Evolutionary conservation across 2,329 filamentous ascomycete species (phyloP), one percentile per base, ranked within the genome.

Genomic region (Colletotrichum destructivum): DNA sequence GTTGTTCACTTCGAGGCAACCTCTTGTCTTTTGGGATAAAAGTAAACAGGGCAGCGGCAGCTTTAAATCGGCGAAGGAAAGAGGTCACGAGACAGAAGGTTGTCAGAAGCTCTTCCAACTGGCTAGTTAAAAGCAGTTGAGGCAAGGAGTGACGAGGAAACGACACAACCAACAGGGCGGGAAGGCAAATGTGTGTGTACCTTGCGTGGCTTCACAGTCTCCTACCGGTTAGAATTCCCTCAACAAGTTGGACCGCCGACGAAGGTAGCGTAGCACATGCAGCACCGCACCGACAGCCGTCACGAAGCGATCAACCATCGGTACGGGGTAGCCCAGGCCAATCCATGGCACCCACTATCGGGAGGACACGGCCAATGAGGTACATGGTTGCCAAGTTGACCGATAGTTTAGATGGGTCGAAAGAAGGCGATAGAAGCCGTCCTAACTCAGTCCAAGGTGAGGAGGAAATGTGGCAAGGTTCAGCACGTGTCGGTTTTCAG

Each of bases 71-170:
- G 69, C 61, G 31, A 71, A 54, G 68, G 71, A 64, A 73, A 63
- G 42, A 38, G 59, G 71, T 73, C 71, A 73, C 68, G 68, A 71
- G 68, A 73, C 71, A 65, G 8, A 38, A 61, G 54, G 57, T 69
- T 72, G n/a, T 18, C 46, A 64, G 69, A 62, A 72, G 65, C 69
- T 69, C 67, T 63, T 51, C 44, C 42, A 68, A 68, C 65, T 54
- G 13, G n/a, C n/a, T n/a, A 57, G 9, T 44, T 49, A 57, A 11
- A 54, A 49, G 62, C 31, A 61, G 46, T 62, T 26, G 40, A 68
- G 46, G 65, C 57, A 47, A 44, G 40, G n/a, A 59, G 42, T 67
- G 68, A 52, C 63, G 56, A 57, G 56, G 54, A 46, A 23, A 62
- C 55, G 42, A 56, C 23, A 62, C 62, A 40, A 21, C 47, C 59